These are phyloP conservation scores for Stephania japonica DNA, from an alignment of 164 flowering plant genomes.

Conservation along the genomic window DNA sequence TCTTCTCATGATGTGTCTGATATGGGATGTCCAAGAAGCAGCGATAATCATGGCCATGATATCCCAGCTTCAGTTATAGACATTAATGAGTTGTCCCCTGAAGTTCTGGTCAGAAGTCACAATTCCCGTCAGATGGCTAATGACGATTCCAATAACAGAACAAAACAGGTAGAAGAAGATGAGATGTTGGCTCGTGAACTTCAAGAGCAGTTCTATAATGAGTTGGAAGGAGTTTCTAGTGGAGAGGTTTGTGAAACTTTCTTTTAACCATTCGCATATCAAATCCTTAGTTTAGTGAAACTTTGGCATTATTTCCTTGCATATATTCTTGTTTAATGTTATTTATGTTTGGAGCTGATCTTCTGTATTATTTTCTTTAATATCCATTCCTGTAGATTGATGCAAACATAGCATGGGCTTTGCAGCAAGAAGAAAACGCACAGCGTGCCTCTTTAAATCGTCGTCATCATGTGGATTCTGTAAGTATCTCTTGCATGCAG, in stretches of 20 bases:
- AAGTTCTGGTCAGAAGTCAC: constrained; percentile 15
- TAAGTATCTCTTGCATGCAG: constrained; percentile 27
- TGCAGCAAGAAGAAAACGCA: constrained; percentile 51
- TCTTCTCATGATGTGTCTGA: constrained; percentile 39
- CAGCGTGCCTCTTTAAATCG: constrained; percentile 23
- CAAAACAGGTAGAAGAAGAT: constrained; percentile 83
- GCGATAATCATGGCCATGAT: constrained; percentile 13
- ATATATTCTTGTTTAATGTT: neutral
- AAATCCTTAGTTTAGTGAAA: neutral
- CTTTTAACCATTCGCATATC: neutral
- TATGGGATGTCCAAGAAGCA: constrained; percentile 28
- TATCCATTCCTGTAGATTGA: constrained; percentile 36
- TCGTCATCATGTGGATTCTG: constrained; percentile 26
- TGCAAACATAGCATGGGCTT: constrained; percentile 48
- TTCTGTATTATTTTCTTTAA: constrained; percentile 4
- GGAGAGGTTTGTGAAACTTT: constrained; percentile 38
- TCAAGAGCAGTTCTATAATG: constrained; percentile 82
- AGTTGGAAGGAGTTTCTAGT: constrained; percentile 29
- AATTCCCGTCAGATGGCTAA: constrained; percentile 13
- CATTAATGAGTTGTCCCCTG: constrained; percentile 47
- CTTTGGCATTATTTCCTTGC: constrained; percentile 5
- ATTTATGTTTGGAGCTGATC: neutral
- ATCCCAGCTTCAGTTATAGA: constrained; percentile 33
- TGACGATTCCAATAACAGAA: constrained; percentile 39
- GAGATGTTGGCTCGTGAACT: constrained; percentile 84